phyloP scores from a whole-genome alignment of 2,329 filamentous ascomycete genomes.

The Xenoacremonium recifei region DNA sequence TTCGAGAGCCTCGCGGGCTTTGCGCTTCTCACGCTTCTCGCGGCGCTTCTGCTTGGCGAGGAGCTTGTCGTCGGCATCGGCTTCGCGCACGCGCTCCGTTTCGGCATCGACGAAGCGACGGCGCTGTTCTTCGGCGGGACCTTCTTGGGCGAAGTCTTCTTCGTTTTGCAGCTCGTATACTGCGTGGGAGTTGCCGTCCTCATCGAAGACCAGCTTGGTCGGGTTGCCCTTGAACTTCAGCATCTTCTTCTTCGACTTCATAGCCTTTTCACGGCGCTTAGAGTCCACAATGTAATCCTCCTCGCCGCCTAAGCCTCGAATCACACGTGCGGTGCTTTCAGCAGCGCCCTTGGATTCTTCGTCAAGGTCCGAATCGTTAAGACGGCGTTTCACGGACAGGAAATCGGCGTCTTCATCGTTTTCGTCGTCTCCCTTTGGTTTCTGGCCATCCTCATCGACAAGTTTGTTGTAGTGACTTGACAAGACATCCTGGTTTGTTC shows the following conservation, averaged over 20 bases:
- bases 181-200: slow-evolving; percentile 81
- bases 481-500: slow-evolving; percentile 91
- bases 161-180: slow-evolving; percentile 88
- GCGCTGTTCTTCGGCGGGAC: slow-evolving; percentile 73
- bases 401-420: slow-evolving; percentile 76
- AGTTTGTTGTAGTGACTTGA: slow-evolving; percentile 93
- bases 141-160: slow-evolving; percentile 72
- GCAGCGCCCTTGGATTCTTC: slow-evolving; percentile 46
- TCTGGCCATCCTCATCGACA: slow-evolving; percentile 60
- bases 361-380: slow-evolving; percentile 66
- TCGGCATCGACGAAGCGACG: slow-evolving; percentile 77
- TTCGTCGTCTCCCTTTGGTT: slow-evolving; percentile 46
- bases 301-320: slow-evolving; percentile 67
- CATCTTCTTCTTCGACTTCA: slow-evolving; percentile 92
- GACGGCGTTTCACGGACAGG: slow-evolving; percentile 83
- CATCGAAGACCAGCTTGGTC: slow-evolving; percentile 85
- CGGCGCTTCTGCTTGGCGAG: slow-evolving; percentile 73
- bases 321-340: slow-evolving; percentile 50
- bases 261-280: slow-evolving; percentile 91
- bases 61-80: slow-evolving; percentile 81
- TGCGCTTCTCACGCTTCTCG: slow-evolving; percentile 73
- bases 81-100: slow-evolving; percentile 65
- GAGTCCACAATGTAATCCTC: slow-evolving; percentile 84
- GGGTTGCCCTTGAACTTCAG: slow-evolving; percentile 86
- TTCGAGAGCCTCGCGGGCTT: slow-evolving; percentile 57